Evolutionary conservation across 2,329 filamentous ascomycete genomes (phyloP).

Genomic region (Stagonosporopsis rhizophila): DNA sequence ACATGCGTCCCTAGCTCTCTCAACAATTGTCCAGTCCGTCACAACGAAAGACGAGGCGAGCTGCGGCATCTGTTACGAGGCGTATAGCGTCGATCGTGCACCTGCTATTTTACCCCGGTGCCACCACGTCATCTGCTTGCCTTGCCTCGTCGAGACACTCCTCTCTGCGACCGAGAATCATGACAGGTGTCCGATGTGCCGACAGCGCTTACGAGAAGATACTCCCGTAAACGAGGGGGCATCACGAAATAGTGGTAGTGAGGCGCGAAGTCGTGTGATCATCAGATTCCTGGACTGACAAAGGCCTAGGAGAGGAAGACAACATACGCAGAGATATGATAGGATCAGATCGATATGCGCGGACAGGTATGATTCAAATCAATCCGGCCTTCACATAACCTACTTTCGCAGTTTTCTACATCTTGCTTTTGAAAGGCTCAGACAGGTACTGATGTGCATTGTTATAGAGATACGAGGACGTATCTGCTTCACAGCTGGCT

Average conservation of each 20-base stretch:
- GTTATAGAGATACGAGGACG: background rate
- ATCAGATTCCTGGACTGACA: background rate
- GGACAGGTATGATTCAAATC: background rate
- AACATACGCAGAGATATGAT: background rate
- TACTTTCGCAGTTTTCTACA: no score
- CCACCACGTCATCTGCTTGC: constrained; percentile 4
- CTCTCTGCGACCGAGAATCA: background rate
- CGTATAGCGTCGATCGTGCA: constrained; percentile 1
- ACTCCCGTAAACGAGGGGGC: no score
- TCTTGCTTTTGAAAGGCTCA: background rate
- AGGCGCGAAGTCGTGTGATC: no score
- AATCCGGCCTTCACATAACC: background rate
- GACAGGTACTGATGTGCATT: background rate
- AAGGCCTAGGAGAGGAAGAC: background rate
- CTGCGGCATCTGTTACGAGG: constrained; percentile 8
- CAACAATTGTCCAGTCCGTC: background rate
- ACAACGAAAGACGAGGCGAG: background rate
- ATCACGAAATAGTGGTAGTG: background rate
- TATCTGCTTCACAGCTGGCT: constrained; percentile 7
- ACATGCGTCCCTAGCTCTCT: background rate
- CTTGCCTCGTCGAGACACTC: background rate
- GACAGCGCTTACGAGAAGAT: background rate
- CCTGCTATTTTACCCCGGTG: constrained; percentile 2
- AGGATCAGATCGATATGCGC: background rate
- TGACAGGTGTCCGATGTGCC: constrained; percentile 6